Percentiles rank a stretch among this genome's conserved stretches.
These are phyloP conservation scores for Lyophyllum decastes DNA, from an alignment of 768 basidiomycete species.

Conservation along the genomic window DNA sequence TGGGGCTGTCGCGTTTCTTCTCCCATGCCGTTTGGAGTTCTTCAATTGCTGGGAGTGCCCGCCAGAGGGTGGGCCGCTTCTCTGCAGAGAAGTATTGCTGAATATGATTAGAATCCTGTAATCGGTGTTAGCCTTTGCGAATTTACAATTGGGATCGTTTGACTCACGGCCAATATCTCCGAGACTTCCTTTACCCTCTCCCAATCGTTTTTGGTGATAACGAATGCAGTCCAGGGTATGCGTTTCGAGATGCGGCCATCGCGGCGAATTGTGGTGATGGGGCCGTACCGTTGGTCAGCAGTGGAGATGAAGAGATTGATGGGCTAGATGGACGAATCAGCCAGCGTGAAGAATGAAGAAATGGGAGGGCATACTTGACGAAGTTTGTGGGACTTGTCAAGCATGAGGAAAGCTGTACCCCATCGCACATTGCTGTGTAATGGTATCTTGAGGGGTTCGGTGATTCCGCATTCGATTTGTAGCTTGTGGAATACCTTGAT, in stretches of 20 bases:
- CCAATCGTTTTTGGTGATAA: neutral
- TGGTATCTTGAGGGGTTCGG: slow-evolving; percentile 11
- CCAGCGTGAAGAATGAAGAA: neutral
- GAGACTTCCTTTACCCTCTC: neutral
- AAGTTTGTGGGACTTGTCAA: neutral
- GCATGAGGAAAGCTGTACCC: neutral
- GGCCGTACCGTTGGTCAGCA: neutral
- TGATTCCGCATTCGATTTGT: slow-evolving; percentile 13
- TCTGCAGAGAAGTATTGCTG: slow-evolving; percentile 26
- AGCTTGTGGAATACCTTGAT: slow-evolving; percentile 23
- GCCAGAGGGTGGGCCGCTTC: slow-evolving; percentile 20
- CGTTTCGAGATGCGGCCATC: neutral
- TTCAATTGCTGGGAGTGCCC: slow-evolving; percentile 24
- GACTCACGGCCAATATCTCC: neutral
- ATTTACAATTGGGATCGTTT: neutral
- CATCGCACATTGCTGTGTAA: neutral
- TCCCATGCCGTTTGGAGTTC: slow-evolving; percentile 17
- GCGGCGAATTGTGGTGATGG: neutral
- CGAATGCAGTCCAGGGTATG: neutral
- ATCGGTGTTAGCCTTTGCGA: slow-evolving; percentile 7
- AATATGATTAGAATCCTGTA: slow-evolving; percentile 20
- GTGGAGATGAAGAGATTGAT: neutral
- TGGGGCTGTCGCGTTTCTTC: neutral
- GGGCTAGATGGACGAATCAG: neutral
- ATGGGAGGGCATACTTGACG: neutral